phyloP scores from a whole-genome alignment of 2,329 filamentous ascomycete species.

The Aureobasidium pullulans region DNA sequence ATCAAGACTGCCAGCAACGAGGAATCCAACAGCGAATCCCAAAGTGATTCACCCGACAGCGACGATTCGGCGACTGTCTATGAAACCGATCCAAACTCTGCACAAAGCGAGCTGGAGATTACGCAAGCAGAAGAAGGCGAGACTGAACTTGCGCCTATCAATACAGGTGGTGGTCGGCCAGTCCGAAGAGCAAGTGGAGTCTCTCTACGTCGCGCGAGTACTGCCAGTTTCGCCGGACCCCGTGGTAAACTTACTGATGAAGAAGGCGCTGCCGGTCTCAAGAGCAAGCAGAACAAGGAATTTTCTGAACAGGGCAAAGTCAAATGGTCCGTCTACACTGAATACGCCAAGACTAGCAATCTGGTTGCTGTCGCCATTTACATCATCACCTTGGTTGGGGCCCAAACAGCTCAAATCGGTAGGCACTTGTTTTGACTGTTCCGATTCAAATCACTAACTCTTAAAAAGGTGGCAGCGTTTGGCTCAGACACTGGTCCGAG shows the following conservation, averaged over 20 bases:
- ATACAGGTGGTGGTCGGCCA: slow-evolving; percentile 46
- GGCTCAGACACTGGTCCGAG: slow-evolving; percentile 92
- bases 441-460: slow-evolving; percentile 18
- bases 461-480: slow-evolving; percentile 64
- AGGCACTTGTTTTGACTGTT: slow-evolving; percentile 27
- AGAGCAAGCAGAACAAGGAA: slow-evolving; percentile 82
- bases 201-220: slow-evolving; percentile 82
- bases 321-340: slow-evolving; percentile 89
- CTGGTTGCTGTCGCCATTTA: slow-evolving; percentile 77
- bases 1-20: slow-evolving; percentile 65
- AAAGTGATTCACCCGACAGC: slow-evolving; percentile 45
- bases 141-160: slow-evolving; percentile 70
- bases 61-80: slow-evolving; percentile 61
- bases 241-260: slow-evolving; percentile 80
- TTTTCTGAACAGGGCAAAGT: slow-evolving; percentile 91
- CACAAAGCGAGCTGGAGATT: slow-evolving; percentile 44
- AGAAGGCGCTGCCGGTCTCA: slow-evolving; percentile 55
- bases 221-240: slow-evolving; percentile 80
- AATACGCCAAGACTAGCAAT: slow-evolving; percentile 95
- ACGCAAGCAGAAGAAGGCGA: slow-evolving; percentile 62
- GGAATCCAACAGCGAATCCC: slow-evolving; percentile 34
- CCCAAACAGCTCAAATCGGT: slow-evolving; percentile 77
- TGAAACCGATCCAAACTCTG: slow-evolving; percentile 40
- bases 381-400: slow-evolving; percentile 64
- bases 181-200: slow-evolving; percentile 61